phyloP scores from a whole-genome alignment of 192 early-diverging fungal species.

The Geranomyces variabilis region DNA sequence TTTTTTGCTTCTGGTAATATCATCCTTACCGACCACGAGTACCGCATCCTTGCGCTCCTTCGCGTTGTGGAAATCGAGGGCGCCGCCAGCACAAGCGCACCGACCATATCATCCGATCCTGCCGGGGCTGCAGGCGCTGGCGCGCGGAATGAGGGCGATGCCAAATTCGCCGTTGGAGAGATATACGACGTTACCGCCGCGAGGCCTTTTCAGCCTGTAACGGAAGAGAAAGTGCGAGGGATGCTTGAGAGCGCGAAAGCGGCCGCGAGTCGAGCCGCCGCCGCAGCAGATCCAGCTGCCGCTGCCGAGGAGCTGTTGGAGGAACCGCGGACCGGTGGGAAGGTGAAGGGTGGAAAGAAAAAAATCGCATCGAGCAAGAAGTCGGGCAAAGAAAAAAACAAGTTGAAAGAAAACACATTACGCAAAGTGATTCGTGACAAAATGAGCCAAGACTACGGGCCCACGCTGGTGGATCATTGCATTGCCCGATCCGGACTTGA shows the following conservation, averaged over 20 bases:
- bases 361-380: constrained; percentile 16
- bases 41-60: constrained; percentile 79
- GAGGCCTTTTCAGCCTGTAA: constrained; percentile 60
- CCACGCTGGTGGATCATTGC: constrained; percentile 84
- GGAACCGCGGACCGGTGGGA: neutral
- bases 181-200: constrained; percentile 70
- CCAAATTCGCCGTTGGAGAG: constrained; percentile 80
- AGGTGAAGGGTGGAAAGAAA: constrained; percentile 27
- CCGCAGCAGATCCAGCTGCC: neutral
- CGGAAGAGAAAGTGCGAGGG: constrained; percentile 54
- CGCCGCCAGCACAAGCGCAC: neutral
- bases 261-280: neutral
- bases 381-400: constrained; percentile 42
- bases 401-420: constrained; percentile 40
- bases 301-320: neutral
- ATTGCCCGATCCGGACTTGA: constrained; percentile 68
- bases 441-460: constrained; percentile 70
- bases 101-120: neutral
- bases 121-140: neutral
- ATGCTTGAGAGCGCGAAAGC: constrained; percentile 51
- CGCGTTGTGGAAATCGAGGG: constrained; percentile 67
- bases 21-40: constrained; percentile 89
- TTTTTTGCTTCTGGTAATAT: constrained; percentile 83
- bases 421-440: constrained; percentile 38
- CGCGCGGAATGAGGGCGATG: constrained; percentile 35